These are phyloP conservation scores for Boletus vermiculosoides DNA, from an alignment of 768 basidiomycete genomes.

Conservation along the genomic window DNA sequence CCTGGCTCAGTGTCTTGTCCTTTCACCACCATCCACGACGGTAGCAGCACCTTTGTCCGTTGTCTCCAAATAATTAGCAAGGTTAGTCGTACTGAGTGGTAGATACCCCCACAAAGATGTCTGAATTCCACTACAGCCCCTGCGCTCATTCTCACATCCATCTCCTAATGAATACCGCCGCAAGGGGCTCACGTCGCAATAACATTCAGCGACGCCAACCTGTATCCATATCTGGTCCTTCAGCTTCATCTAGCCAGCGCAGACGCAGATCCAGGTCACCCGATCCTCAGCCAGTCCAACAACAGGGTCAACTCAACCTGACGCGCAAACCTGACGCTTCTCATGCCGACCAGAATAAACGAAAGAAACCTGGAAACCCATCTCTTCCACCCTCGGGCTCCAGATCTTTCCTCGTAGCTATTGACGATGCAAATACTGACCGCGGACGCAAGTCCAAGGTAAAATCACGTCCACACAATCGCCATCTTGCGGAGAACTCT, in stretches of 20 bases:
- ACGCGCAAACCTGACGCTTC: constrained; percentile 22
- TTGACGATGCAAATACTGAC: constrained; percentile 28
- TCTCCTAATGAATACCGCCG: constrained; percentile 23
- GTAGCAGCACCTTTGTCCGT: neutral
- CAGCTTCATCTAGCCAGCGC: constrained; percentile 19
- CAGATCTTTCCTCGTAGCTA: constrained; percentile 28
- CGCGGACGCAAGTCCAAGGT: constrained; percentile 34
- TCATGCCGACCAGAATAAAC: constrained; percentile 27
- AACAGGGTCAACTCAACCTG: constrained; percentile 6
- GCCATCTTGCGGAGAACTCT: constrained; percentile 22
- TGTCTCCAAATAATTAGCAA: neutral
- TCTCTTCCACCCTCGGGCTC: constrained; percentile 17
- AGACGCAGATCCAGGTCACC: constrained; percentile 38
- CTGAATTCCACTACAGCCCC: constrained; percentile 1
- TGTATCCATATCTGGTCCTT: constrained; percentile 15
- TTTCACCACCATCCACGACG: constrained; percentile 14
- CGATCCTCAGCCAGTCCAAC: constrained; percentile 25
- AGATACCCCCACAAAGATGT: neutral
- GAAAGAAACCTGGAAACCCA: constrained; percentile 28
- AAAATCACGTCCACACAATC: constrained; percentile 28
- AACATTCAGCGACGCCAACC: constrained; percentile 27
- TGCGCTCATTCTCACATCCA: neutral
- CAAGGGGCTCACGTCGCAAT: constrained; percentile 28
- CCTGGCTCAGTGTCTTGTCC: neutral
- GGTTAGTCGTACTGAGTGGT: constrained; percentile 1